phyloP scores from a whole-genome alignment of 177 flowering plant genomes.

The Tripterygium wilfordii region DNA sequence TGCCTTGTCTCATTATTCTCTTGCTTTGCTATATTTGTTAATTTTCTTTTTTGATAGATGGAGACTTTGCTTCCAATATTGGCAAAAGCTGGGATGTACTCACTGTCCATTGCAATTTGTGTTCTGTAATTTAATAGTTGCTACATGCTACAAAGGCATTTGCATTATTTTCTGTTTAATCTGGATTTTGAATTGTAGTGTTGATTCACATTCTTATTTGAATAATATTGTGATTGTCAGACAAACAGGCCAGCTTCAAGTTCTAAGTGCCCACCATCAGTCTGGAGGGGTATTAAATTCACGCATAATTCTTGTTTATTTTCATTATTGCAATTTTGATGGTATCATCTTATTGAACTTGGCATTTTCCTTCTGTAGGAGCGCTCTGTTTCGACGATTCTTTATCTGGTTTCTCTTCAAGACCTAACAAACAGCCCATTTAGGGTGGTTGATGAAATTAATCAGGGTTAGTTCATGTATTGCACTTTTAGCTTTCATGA shows the following conservation, averaged over 20 bases:
- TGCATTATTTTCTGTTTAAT: too few relatives aligned
- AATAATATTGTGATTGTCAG: constrained; percentile 31
- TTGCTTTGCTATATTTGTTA: too few relatives aligned
- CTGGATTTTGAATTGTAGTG: not conserved
- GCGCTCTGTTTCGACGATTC: constrained; percentile 92
- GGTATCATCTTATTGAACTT: constrained; percentile 7
- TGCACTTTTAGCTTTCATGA: not conserved
- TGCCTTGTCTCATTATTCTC: too few relatives aligned
- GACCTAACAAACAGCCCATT: constrained; percentile 97
- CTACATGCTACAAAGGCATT: too few relatives aligned
- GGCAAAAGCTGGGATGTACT: too few relatives aligned
- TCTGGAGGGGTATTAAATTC: constrained; percentile 82
- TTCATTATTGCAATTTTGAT: not conserved
- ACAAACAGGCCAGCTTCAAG: constrained; percentile 90
- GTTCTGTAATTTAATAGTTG: too few relatives aligned
- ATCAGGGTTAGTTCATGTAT: constrained; percentile 61
- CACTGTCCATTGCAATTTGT: too few relatives aligned
- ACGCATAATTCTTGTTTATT: not conserved
- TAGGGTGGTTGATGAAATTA: constrained; percentile 97
- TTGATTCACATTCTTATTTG: not conserved
- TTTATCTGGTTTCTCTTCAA: constrained; percentile 95
- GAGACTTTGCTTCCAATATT: too few relatives aligned
- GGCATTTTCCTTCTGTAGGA: constrained; percentile 41
- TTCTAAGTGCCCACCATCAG: constrained; percentile 95
- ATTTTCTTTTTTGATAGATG: too few relatives aligned